Conservation (phyloP, 164 flowering plant genomes). For the Amborella trichopoda region DNA sequence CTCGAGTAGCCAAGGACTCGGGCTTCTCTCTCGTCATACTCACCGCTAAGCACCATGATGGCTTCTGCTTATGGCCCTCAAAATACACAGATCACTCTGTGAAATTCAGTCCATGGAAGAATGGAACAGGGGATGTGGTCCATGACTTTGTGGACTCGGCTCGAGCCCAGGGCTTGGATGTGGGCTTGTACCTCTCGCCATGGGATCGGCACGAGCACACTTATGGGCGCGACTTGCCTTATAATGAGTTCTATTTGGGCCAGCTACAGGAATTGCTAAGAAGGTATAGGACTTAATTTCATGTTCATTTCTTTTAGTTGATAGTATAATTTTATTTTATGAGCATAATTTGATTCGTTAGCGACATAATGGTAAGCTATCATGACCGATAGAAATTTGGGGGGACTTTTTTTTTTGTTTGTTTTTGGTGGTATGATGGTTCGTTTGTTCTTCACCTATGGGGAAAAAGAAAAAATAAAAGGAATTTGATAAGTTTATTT, state of each 20-base stretch:
- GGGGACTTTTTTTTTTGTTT: no score
- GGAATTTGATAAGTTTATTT: no score
- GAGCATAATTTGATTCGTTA: no score
- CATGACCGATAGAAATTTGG: no score
- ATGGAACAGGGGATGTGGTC: slow-evolving; percentile 69
- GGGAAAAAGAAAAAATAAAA: no score
- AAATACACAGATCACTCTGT: slow-evolving; percentile 72
- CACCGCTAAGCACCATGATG: slow-evolving; percentile 87
- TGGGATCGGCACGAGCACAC: slow-evolving; percentile 83
- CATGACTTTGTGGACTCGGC: slow-evolving; percentile 48
- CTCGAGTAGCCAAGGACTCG: slow-evolving; percentile 28
- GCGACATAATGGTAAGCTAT: no score
- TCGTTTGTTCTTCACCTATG: no score
- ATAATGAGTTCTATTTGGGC: slow-evolving; percentile 74
- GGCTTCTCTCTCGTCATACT: slow-evolving; percentile 56
- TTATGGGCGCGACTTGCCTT: slow-evolving; percentile 41
- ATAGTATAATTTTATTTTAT: no score
- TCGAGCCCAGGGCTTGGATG: slow-evolving; percentile 35
- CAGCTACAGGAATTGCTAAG: slow-evolving; percentile 71
- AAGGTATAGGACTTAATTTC: slow-evolving; percentile 26
- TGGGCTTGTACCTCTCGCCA: slow-evolving; percentile 74
- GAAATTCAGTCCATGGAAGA: slow-evolving; percentile 42
- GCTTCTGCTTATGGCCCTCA: slow-evolving; percentile 89
- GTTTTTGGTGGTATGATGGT: no score
- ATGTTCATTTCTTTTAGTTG: no score